Evolutionary conservation across 1,284 basidiomycete species (phyloP).

Genomic region (Rhodotorula sp.): DNA sequence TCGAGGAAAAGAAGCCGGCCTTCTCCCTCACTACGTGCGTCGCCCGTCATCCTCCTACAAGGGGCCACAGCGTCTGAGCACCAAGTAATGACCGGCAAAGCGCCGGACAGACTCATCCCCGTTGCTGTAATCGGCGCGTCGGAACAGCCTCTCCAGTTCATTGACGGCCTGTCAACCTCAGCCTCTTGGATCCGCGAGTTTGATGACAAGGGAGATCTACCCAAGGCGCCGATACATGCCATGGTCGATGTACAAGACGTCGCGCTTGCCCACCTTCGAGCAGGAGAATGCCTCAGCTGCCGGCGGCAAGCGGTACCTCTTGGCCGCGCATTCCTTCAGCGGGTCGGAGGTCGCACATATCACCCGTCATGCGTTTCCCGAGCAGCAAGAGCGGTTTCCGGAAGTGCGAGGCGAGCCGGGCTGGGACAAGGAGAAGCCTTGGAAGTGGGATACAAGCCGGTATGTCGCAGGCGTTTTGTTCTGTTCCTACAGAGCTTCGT

Average conservation of each 20-base stretch:
- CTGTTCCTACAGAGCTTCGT: neutral
- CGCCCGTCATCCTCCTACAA: neutral
- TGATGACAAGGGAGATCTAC: neutral
- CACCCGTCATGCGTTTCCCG: neutral
- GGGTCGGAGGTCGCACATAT: neutral
- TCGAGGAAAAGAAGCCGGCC: slow-evolving; percentile 10
- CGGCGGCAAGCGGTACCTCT: slow-evolving; percentile 56
- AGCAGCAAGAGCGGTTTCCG: neutral
- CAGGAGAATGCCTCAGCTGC: slow-evolving; percentile 50
- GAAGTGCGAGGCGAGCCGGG: neutral
- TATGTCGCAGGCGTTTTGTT: neutral
- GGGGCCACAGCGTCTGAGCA: neutral
- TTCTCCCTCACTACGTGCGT: slow-evolving; percentile 30
- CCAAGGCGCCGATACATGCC: neutral
- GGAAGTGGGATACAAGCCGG: neutral
- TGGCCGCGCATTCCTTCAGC: slow-evolving; percentile 26
- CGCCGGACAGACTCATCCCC: neutral
- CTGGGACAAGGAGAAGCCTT: neutral
- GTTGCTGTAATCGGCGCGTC: neutral
- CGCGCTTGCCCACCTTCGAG: slow-evolving; percentile 9
- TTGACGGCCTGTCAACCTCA: slow-evolving; percentile 31
- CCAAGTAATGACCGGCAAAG: neutral
- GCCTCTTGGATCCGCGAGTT: slow-evolving; percentile 56
- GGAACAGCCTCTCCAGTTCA: neutral
- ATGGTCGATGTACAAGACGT: slow-evolving; percentile 10